Evolutionary conservation across 306 rosid genomes (phyloP), one percentile per base, ranked within the genome.

Genomic region (Prosopis cineraria): DNA sequence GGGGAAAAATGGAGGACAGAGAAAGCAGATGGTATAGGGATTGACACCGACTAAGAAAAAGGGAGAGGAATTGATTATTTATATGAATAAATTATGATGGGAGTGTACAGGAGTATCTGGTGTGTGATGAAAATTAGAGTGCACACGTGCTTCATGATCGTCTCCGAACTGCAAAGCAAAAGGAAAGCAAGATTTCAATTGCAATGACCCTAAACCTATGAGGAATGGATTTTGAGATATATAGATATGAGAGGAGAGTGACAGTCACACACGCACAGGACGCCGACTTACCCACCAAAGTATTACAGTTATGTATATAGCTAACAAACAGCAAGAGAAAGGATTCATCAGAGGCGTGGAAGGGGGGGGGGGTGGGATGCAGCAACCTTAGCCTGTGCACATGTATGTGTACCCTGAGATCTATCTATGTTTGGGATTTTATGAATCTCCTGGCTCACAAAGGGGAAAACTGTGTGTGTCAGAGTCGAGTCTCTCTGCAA

Each of bases 91-190:
- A 76, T 63, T 68, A 77, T 71, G 37, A 50, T 65, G 30, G 34
- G 52, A 33, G 34, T 39, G 5, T n/a, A 41, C 10, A 37, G 62
- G 25, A 55, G 70, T n/a, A 37, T 93, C 92, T 89, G 84, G 82
- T 83, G 83, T 85, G 83, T 90, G 90, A 89, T 73, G 89, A 89
- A 89, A 88, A 88, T 83, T 89, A 53, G 90, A 85, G 87, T 74
- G 77, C 80, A 82, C 98, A 92, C 98, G 93, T 95, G 98, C 78
- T 91, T 82, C 85, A 81, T 88, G 83, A 82, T 88, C 87, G 70
- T 80, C 84, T 70, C 85, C 68, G 82, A 70, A 75, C 88, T 81
- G 80, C 85, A 79, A 85, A 72, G 30, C 62, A 9, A 55, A 24
- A 55, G 65, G 80, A 85, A 81, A 78, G 71, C 37, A 80, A 78